Conservation (phyloP, 257 asterid species). For the Henckelia pumila region DNA sequence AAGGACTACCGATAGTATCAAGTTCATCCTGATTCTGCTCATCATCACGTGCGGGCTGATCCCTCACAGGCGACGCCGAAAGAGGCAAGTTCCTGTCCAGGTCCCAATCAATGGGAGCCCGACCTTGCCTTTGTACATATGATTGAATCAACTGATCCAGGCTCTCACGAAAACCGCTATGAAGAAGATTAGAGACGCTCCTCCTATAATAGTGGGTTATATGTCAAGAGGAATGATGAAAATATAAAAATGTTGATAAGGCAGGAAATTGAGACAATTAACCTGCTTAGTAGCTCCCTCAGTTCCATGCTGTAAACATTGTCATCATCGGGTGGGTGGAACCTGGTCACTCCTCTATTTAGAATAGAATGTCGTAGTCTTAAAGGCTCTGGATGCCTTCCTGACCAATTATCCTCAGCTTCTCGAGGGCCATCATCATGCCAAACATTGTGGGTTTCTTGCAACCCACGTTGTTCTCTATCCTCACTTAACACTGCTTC, state of each 20-base stretch:
- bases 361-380: background rate
- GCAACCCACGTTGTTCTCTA: conserved; percentile 33
- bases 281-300: background rate
- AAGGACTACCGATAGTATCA: background rate
- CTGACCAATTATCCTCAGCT: conserved; percentile 59
- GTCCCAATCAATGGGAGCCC: background rate
- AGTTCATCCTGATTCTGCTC: background rate
- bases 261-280: background rate
- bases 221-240: background rate
- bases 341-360: background rate
- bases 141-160: conserved; percentile 78
- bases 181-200: conserved; percentile 81
- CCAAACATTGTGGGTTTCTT: conserved; percentile 48
- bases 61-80: background rate
- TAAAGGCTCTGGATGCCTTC: conserved; percentile 30
- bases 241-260: too few species aligned
- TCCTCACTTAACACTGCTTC: conserved; percentile 39
- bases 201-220: conserved; percentile 40
- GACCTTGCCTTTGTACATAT: conserved; percentile 30
- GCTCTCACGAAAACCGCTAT: conserved; percentile 83
- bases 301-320: background rate
- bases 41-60: background rate
- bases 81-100: background rate
- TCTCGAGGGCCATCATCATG: conserved; percentile 52
- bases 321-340: background rate